A percentile compares a stretch with the other conserved stretches of the same genome.
These are phyloP conservation scores for Vinca minor DNA, from an alignment of 257 asterid species.

Conservation along the genomic window DNA sequence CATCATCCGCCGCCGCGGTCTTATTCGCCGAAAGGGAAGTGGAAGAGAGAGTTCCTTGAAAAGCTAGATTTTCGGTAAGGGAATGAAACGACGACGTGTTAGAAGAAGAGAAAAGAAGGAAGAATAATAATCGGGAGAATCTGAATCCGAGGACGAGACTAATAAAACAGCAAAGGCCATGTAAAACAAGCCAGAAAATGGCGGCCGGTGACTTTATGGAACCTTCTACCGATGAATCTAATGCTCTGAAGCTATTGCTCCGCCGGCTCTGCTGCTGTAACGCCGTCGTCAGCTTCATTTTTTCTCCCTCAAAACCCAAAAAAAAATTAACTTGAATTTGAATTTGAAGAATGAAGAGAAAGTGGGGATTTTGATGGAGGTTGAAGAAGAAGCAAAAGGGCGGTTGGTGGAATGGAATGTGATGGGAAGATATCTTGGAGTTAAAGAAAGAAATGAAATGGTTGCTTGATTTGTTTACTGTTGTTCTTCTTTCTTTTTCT, in stretches of 20 bases:
- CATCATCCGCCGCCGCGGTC: no score
- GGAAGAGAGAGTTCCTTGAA: slow-evolving; percentile 12
- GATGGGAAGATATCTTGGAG: slow-evolving; percentile 39
- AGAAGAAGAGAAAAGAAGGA: slow-evolving; percentile 46
- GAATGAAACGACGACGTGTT: slow-evolving; percentile 18
- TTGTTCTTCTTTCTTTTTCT: slow-evolving; percentile 4
- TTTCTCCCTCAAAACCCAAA: slow-evolving; percentile 18
- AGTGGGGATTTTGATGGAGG: no score
- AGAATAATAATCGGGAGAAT: slow-evolving; percentile 80
- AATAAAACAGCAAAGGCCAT: slow-evolving; percentile 71
- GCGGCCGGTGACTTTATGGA: slow-evolving; percentile 65
- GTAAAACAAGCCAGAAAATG: slow-evolving; percentile 68
- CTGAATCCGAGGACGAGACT: slow-evolving; percentile 90
- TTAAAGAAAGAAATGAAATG: slow-evolving; percentile 44
- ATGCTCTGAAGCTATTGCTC: slow-evolving; percentile 66
- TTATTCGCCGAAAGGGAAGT: slow-evolving; percentile 26
- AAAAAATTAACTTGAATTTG: no score
- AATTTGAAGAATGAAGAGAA: slow-evolving; percentile 6
- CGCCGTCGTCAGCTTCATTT: slow-evolving; percentile 80
- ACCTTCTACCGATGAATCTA: slow-evolving; percentile 62
- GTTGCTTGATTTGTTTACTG: no score
- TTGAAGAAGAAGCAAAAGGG: slow-evolving; percentile 11
- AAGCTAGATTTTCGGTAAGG: slow-evolving; percentile 11
- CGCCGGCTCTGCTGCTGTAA: slow-evolving; percentile 86
- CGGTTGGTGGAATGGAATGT: slow-evolving; percentile 12